Percentiles rank a stretch among this genome's conserved stretches.
Evolutionary conservation across 2,329 filamentous ascomycete species (phyloP).

Genomic region (Fusarium torreyae): DNA sequence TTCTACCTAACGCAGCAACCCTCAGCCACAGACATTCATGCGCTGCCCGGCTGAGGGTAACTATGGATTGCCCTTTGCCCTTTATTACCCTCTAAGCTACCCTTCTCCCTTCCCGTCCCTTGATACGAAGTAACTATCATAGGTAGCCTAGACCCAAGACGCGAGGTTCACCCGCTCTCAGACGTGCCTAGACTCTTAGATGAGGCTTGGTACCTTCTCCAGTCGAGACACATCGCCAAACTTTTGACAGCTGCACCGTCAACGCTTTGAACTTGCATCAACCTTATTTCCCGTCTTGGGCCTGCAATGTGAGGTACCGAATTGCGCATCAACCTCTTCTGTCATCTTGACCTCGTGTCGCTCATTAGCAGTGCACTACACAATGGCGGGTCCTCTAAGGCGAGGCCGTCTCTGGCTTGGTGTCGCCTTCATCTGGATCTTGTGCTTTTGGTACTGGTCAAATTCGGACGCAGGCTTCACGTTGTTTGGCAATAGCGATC

Average conservation of each 20-base stretch:
- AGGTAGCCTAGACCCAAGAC: slow-evolving; percentile 1
- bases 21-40: slow-evolving; percentile 34
- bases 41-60: slow-evolving; percentile 19
- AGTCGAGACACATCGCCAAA: slow-evolving; percentile 37
- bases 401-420: slow-evolving; percentile 48
- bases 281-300: slow-evolving; percentile 27
- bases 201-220: slow-evolving; percentile 21
- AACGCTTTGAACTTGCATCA: slow-evolving; percentile 14
- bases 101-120: neutral
- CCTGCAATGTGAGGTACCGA: slow-evolving; percentile 39
- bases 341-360: slow-evolving; percentile 22
- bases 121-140: neutral
- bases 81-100: slow-evolving; percentile 16
- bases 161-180: slow-evolving; percentile 29
- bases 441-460: slow-evolving; percentile 49
- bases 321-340: slow-evolving; percentile 21
- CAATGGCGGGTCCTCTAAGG: slow-evolving; percentile 42
- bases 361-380: slow-evolving; percentile 23
- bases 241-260: slow-evolving; percentile 37
- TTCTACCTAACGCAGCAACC: slow-evolving; percentile 21
- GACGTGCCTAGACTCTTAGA: slow-evolving; percentile 31
- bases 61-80: slow-evolving; percentile 3
- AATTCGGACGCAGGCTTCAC: slow-evolving; percentile 32
- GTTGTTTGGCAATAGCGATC: slow-evolving; percentile 40
- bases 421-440: slow-evolving; percentile 43